A percentile compares a stretch with the other conserved stretches of the same genome.
phyloP scores from a whole-genome alignment of 148 eudicot genomes.

The Mesembryanthemum crystallinum region DNA sequence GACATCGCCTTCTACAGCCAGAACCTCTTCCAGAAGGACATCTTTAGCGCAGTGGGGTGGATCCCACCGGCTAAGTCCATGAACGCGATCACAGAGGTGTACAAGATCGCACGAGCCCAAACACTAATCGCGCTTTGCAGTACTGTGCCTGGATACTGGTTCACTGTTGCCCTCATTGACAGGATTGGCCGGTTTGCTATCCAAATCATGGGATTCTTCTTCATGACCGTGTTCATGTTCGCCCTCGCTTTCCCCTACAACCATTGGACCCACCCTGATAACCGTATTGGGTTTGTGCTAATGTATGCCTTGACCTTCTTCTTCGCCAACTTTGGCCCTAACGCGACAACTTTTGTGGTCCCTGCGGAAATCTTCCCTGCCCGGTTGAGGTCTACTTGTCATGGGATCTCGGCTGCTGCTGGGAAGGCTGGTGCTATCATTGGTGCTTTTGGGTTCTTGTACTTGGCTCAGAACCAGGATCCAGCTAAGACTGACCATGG shows the following conservation, averaged over 20 bases:
- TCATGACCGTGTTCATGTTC: slow-evolving; percentile 65
- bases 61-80: slow-evolving; percentile 47
- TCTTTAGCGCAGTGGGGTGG: slow-evolving; percentile 63
- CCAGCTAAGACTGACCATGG: slow-evolving; percentile 47
- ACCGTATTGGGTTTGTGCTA: slow-evolving; percentile 52
- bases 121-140: slow-evolving; percentile 58
- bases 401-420: slow-evolving; percentile 60
- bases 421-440: slow-evolving; percentile 66
- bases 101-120: slow-evolving; percentile 53
- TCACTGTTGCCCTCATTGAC: slow-evolving; percentile 55
- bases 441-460: slow-evolving; percentile 62
- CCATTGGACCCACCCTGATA: slow-evolving; percentile 51
- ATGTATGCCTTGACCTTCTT: slow-evolving; percentile 60
- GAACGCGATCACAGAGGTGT: slow-evolving; percentile 54
- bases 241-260: slow-evolving; percentile 47
- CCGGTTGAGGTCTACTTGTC: slow-evolving; percentile 60
- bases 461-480: slow-evolving; percentile 46
- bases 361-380: slow-evolving; percentile 79
- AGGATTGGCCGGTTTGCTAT: slow-evolving; percentile 54
- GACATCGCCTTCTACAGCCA: slow-evolving; percentile 69
- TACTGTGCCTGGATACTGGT: slow-evolving; percentile 74
- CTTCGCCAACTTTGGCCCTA: slow-evolving; percentile 69
- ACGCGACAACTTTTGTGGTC: slow-evolving; percentile 64
- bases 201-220: slow-evolving; percentile 49
- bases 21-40: slow-evolving; percentile 66